Percentiles rank a stretch among this genome's conserved stretches.
Evolutionary conservation across 768 basidiomycete species (phyloP).

Genomic region (Xerocomus brunneocitrinus): DNA sequence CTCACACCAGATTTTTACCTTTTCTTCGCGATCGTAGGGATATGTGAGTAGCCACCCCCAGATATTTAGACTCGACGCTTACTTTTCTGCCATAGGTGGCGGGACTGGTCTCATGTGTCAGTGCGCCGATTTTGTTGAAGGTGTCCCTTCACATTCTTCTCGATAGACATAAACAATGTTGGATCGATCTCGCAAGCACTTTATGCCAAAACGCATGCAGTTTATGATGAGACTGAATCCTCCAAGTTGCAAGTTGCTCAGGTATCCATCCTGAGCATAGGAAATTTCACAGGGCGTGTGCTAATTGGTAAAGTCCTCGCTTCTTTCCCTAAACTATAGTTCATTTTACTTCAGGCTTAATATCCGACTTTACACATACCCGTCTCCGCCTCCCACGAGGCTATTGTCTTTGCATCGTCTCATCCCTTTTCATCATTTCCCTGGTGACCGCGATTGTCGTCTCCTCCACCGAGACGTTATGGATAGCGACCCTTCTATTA

Average conservation of each 20-base stretch:
- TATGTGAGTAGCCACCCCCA: constrained; percentile 41
- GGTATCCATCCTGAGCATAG: constrained; percentile 77
- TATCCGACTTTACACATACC: constrained; percentile 61
- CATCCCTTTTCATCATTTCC: constrained; percentile 64
- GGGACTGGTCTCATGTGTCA: constrained; percentile 76
- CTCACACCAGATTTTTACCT: constrained; percentile 59
- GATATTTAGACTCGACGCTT: neutral
- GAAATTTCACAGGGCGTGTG: constrained; percentile 77
- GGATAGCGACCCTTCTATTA: constrained; percentile 40
- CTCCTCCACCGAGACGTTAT: constrained; percentile 55
- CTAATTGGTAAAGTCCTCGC: constrained; percentile 50
- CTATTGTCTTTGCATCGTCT: constrained; percentile 63
- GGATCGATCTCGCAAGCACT: constrained; percentile 71
- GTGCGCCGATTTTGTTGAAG: constrained; percentile 16
- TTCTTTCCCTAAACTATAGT: neutral
- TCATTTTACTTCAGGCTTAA: constrained; percentile 43
- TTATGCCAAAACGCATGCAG: constrained; percentile 53
- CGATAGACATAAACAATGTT: constrained; percentile 79
- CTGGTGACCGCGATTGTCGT: constrained; percentile 58
- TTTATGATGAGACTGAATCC: constrained; percentile 63
- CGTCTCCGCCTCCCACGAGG: constrained; percentile 59
- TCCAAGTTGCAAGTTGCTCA: constrained; percentile 77
- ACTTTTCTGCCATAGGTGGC: constrained; percentile 42
- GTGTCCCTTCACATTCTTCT: neutral
- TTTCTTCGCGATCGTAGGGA: constrained; percentile 48